Base-by-base conservation (phyloP, 2,329 filamentous ascomycete species). In the Diaporthe helianthi region DNA sequence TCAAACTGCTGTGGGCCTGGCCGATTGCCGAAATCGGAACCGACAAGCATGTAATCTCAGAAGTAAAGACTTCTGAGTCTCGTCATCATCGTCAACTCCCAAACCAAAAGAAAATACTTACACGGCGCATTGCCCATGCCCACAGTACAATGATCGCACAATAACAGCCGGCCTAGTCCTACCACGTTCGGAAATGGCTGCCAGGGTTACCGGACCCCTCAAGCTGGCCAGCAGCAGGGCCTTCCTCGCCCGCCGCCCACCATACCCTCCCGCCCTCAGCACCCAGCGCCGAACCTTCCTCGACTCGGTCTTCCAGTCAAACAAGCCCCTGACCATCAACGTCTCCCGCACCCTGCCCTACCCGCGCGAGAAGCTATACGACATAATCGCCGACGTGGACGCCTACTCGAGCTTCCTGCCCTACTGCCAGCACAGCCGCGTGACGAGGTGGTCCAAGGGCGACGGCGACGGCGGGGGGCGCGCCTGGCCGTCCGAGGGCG, bases 321-420 rank as follows among this genome's bases (percentile, higher is more conserved):
- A 7, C 92, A 94, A 77, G 88, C 83, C 73, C 85, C 38, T 70
- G 19, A 55, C 52, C 53, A 72, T 98, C 69, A 88, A 87, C 64
- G 94, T 93, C 13, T 85, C 86, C 24, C 92, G 93, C 71, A 91
- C 86, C 4, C 90, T 98, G 17, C 92, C 92, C 17, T 97, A 97
- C 83, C 82, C 90, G 0, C 83, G 89, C 38, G 76, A 80, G 5
- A 84, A 88, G 1, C 89, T 99, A 74, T 99, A 96, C 87, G 84
- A 85, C 73, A 87, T 98, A 67, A 94, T 99, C 79, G 90, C 94
- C 81, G 93, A 98, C 80, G 90, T 99, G 73, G 88, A 93, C 79
- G 89, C 89, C 72, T 99, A 99, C 87, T 84, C 86, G 46, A 79
- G 84, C 73, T 99, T 98, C 84, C 88, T 99, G n/a, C 96, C 96